These are phyloP conservation scores for Aspergillus amoenus DNA, from an alignment of 2,329 filamentous ascomycete genomes.

Conservation along the genomic window DNA sequence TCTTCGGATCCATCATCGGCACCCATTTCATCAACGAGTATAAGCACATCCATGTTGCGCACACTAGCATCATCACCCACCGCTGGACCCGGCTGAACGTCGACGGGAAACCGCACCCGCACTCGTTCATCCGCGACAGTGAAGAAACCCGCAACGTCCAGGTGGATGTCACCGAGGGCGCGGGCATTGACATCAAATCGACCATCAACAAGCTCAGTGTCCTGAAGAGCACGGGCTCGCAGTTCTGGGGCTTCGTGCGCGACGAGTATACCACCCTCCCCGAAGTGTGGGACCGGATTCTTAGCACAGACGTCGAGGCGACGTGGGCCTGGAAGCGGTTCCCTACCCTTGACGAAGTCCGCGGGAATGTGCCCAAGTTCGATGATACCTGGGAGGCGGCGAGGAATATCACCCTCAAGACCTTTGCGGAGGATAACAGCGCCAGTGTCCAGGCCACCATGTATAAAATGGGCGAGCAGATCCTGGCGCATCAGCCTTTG, in stretches of 20 bases:
- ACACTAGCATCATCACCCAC: conserved; percentile 79
- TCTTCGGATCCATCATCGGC: conserved; percentile 81
- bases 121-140: conserved; percentile 90
- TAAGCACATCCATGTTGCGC: conserved; percentile 79
- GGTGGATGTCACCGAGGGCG: conserved; percentile 64
- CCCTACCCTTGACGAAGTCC: conserved; percentile 64
- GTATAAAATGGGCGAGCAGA: conserved; percentile 96
- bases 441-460: conserved; percentile 95
- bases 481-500: conserved; percentile 71
- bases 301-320: conserved; percentile 89
- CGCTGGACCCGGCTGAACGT: conserved; percentile 88
- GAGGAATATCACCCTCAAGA: conserved; percentile 82
- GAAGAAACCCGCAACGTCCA: conserved; percentile 83
- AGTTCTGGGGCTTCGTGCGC: conserved; percentile 90
- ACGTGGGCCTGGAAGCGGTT: conserved; percentile 83
- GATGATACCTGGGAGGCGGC: conserved; percentile 75
- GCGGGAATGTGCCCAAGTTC: conserved; percentile 65
- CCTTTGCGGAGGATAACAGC: conserved; percentile 85
- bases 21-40: conserved; percentile 88
- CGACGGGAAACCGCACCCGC: conserved; percentile 86
- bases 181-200: conserved; percentile 73
- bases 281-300: conserved; percentile 92
- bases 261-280: conserved; percentile 90
- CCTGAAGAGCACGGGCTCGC: conserved; percentile 93
- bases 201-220: conserved; percentile 80